Conservation (phyloP, 768 basidiomycete species). For the Russula lepida region DNA sequence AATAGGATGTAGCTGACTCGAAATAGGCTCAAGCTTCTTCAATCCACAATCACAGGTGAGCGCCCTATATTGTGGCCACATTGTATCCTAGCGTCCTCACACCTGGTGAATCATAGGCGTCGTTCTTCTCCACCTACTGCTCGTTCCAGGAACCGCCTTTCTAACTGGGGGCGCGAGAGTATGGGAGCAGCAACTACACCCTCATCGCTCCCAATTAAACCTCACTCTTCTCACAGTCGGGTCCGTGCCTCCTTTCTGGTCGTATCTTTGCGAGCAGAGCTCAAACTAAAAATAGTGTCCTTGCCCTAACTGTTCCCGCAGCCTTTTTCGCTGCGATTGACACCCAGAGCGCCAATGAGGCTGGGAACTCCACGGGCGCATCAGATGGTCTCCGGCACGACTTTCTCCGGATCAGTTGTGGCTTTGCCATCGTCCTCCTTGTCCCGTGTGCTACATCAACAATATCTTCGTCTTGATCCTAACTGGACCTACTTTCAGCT, state of each 20-base stretch:
- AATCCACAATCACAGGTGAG: constrained; percentile 58
- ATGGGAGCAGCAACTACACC: constrained; percentile 59
- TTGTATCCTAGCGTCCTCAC: neutral
- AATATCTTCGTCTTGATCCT: neutral
- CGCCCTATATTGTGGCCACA: neutral
- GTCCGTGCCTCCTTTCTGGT: constrained; percentile 29
- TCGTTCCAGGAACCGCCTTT: constrained; percentile 63
- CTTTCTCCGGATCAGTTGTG: constrained; percentile 57
- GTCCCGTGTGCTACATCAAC: constrained; percentile 38
- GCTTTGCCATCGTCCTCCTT: constrained; percentile 54
- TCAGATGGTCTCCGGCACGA: constrained; percentile 38
- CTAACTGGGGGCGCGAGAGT: constrained; percentile 61
- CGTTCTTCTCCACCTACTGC: constrained; percentile 60
- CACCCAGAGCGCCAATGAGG: constrained; percentile 27
- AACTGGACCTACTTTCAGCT: constrained; percentile 31
- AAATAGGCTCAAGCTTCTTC: constrained; percentile 49
- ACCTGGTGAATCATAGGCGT: constrained; percentile 39
- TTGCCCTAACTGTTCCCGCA: constrained; percentile 55
- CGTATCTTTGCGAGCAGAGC: neutral
- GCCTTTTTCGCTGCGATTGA: constrained; percentile 61
- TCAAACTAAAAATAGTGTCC: constrained; percentile 35
- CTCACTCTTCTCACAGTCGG: constrained; percentile 62
- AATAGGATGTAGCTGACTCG: neutral
- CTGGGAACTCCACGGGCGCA: constrained; percentile 25
- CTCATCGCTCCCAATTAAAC: constrained; percentile 54